phyloP scores from a whole-genome alignment of 345 rosid species.

The Excoecaria agallocha region DNA sequence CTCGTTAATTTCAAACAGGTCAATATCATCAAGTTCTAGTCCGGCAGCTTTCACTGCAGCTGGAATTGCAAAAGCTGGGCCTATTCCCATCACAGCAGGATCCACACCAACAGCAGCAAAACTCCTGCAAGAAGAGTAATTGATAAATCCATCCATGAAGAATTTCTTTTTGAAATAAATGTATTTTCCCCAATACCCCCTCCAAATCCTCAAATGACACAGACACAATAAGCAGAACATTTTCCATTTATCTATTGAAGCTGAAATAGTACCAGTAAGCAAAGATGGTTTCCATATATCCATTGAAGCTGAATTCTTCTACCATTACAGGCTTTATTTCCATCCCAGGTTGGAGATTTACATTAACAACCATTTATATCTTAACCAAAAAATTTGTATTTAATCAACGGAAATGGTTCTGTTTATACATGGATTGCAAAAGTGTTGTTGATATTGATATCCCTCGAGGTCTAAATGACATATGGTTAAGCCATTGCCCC shows the following conservation, averaged over 20 bases:
- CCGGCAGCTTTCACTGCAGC: slow-evolving; percentile 86
- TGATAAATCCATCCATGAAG: not conserved
- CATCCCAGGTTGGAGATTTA: not conserved
- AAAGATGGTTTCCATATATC: not conserved
- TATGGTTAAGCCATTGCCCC: not conserved
- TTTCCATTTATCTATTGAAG: not conserved
- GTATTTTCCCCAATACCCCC: not conserved
- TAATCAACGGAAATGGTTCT: not conserved
- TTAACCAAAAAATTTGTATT: not conserved
- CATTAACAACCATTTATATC: not conserved
- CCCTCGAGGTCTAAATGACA: not conserved
- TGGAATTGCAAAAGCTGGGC: slow-evolving; percentile 93
- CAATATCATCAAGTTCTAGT: slow-evolving; percentile 58
- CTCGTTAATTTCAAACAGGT: slow-evolving; percentile 92
- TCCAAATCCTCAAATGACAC: not conserved
- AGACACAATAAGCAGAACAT: not conserved
- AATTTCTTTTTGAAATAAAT: not conserved
- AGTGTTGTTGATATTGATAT: not conserved
- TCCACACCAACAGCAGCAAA: slow-evolving; percentile 96
- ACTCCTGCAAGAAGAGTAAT: slow-evolving; percentile 50
- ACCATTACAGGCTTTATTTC: not conserved
- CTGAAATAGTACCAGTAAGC: not conserved
- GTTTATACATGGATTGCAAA: not conserved
- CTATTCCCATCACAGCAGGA: slow-evolving; percentile 91
- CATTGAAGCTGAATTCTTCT: not conserved